Conservation (phyloP, 257 asterid genomes). For the Perilla frutescens region DNA sequence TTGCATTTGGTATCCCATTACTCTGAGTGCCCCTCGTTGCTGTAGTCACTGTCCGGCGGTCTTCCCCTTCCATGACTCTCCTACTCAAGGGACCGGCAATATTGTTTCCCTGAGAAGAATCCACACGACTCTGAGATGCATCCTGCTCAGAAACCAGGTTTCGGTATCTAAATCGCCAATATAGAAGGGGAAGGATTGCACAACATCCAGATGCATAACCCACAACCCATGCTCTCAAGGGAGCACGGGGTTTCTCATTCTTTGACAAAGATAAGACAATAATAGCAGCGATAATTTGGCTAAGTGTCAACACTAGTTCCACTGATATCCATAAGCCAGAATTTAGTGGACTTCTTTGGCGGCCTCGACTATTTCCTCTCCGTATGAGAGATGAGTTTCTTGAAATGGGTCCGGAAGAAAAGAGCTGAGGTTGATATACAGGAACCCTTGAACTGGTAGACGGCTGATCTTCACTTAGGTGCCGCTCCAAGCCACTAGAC, state of each 20-base stretch:
- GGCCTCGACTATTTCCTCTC: constrained; percentile 73
- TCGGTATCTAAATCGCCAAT: constrained; percentile 83
- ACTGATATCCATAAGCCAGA: constrained; percentile 89
- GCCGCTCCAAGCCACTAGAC: constrained; percentile 52
- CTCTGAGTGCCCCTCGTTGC: constrained; percentile 54
- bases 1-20: constrained; percentile 52
- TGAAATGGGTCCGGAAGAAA: constrained; percentile 62
- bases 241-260: constrained; percentile 84
- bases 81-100: constrained; percentile 50
- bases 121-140: constrained; percentile 57
- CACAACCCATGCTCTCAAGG: constrained; percentile 76
- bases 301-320: constrained; percentile 75
- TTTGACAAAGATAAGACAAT: constrained; percentile 72
- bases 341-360: constrained; percentile 84
- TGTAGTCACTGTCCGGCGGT: constrained; percentile 47
- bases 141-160: constrained; percentile 73
- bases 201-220: constrained; percentile 95
- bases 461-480: constrained; percentile 63
- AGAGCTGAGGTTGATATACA: constrained; percentile 54
- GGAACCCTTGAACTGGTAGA: constrained; percentile 70
- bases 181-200: constrained; percentile 81
- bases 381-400: constrained; percentile 65
- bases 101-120: constrained; percentile 52
- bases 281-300: constrained; percentile 85
- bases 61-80: constrained; percentile 63